These are phyloP conservation scores for Pythium phragmiticola DNA, from an alignment of 352 stramenopile species.

Conservation along the genomic window DNA sequence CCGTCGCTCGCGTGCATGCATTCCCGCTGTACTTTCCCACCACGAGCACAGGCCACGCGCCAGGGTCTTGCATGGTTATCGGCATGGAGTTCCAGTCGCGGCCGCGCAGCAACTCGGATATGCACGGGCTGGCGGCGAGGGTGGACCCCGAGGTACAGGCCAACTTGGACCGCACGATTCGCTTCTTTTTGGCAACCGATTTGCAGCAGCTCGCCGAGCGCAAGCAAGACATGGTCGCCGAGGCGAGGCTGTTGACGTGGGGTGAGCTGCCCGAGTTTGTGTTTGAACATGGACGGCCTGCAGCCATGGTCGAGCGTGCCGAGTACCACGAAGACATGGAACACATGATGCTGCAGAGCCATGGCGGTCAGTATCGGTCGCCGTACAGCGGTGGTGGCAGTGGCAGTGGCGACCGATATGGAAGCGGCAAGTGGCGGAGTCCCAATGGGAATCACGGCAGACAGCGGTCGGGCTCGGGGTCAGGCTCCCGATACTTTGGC, in stretches of 20 bases:
- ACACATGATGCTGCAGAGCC: slow-evolving; percentile 38
- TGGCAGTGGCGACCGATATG: slow-evolving; percentile 18
- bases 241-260: slow-evolving; percentile 55
- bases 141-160: slow-evolving; percentile 72
- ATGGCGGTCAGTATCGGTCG: slow-evolving; percentile 18
- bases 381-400: slow-evolving; percentile 18
- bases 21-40: slow-evolving; percentile 68
- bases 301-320: slow-evolving; percentile 47
- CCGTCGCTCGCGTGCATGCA: slow-evolving; percentile 60
- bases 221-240: slow-evolving; percentile 61
- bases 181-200: slow-evolving; percentile 82
- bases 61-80: slow-evolving; percentile 80
- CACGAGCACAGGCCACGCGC: slow-evolving; percentile 34
- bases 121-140: slow-evolving; percentile 16
- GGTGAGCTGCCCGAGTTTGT: slow-evolving; percentile 70
- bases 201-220: slow-evolving; percentile 81
- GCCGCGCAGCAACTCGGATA: slow-evolving; percentile 37
- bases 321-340: slow-evolving; percentile 69
- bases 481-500: slow-evolving; percentile 20
- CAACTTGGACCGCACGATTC: slow-evolving; percentile 75
- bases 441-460: slow-evolving; percentile 19
- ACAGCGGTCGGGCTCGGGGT: slow-evolving; percentile 11
- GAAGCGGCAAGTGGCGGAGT: slow-evolving; percentile 51
- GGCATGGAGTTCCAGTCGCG: slow-evolving; percentile 71
- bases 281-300: slow-evolving; percentile 47